Base-by-base conservation (phyloP, 163 green algal species). In the Scenedesmus sp. region DNA sequence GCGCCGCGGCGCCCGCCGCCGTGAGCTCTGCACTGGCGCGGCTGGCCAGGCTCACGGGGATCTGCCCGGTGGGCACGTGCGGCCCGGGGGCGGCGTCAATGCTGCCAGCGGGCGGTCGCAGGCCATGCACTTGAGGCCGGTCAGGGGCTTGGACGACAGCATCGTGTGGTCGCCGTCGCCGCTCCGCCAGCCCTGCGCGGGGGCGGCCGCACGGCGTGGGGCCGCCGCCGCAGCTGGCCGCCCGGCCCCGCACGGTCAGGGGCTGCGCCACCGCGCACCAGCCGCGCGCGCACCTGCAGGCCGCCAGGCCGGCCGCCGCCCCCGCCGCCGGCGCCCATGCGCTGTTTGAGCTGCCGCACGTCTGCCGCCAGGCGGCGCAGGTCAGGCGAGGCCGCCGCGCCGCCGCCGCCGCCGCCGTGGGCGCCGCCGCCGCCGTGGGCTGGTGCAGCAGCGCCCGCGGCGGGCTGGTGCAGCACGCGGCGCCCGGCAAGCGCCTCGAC, bases 61-160 rank as follows among this genome's bases (percentile, higher is more conserved):
- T 56, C 33, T 64, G 22, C 18, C 69, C 57, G 33, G 51, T 64
- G 4, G 73, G 72, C 22, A 83, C 26, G 60, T 82, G 65, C 14
- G 80, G 80, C 15, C 80, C 80, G 39, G 72, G 62, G 13, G 39
- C 56, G 2, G 31, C 24, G n/a, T 83, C 72, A 60, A 86, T 45
- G 17, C 63, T 75, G 14, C 60, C 54, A 86, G 57, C 18, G 80
- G 80, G 26, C 80, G 78, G 63, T 86, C 80, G 58, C 80, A 86
- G 26, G 80, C 80, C 80, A 86, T 86, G 45, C 80, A 86, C 1
- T 56, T 71, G 72, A 83, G 83, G n/a, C 80, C 80, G n/a, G 51
- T 39, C 54, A 86, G 45, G 1, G 80, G 80, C 74, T 86, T 86
- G 39, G 73, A 39, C 24, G 80, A 72, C 28, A 86, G 56, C 80